Evolutionary conservation across 805 yeast genomes (phyloP).

Genomic region (Candida adriatica): DNA sequence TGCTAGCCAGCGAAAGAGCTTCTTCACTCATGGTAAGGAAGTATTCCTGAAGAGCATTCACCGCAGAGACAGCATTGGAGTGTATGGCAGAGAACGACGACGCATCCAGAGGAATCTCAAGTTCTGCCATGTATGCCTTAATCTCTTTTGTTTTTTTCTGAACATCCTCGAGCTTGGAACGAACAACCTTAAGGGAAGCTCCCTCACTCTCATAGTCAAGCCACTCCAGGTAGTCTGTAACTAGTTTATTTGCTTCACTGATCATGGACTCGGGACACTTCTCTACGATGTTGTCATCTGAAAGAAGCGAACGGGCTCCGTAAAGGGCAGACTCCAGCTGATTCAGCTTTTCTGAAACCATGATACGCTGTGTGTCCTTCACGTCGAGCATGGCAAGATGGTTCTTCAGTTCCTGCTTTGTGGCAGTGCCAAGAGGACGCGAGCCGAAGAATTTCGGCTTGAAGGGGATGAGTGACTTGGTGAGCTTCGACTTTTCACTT

Average conservation of each 20-base stretch:
- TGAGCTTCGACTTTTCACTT: conserved; percentile 16
- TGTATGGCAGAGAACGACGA: conserved; percentile 38
- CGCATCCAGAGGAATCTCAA: conserved; percentile 39
- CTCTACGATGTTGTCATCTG: conserved; percentile 39
- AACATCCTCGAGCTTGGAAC: conserved; percentile 24
- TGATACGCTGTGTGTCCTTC: conserved; percentile 47
- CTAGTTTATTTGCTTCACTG: conserved; percentile 29
- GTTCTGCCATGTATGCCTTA: conserved; percentile 33
- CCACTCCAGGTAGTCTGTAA: conserved; percentile 62
- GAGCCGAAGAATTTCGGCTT: conserved; percentile 33
- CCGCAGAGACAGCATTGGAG: conserved; percentile 34
- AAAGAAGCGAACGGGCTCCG: conserved; percentile 53
- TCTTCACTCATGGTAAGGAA: conserved; percentile 40
- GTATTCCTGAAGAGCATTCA: conserved; percentile 36
- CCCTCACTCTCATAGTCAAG: conserved; percentile 63
- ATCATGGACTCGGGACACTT: conserved; percentile 36
- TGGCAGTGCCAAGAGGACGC: conserved; percentile 41
- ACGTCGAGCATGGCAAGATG: conserved; percentile 47
- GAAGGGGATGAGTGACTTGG: conserved; percentile 17
- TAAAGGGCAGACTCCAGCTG: conserved; percentile 69
- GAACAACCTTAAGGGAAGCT: conserved; percentile 34
- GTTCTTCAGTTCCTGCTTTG: conserved; percentile 37
- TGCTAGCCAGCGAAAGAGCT: conserved; percentile 33
- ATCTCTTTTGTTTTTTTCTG: conserved; percentile 26
- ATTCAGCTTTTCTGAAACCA: conserved; percentile 56